Evolutionary conservation across 441 rosid species (phyloP), one percentile per base, ranked within the genome.

Genomic region (Brassica hybrid): DNA sequence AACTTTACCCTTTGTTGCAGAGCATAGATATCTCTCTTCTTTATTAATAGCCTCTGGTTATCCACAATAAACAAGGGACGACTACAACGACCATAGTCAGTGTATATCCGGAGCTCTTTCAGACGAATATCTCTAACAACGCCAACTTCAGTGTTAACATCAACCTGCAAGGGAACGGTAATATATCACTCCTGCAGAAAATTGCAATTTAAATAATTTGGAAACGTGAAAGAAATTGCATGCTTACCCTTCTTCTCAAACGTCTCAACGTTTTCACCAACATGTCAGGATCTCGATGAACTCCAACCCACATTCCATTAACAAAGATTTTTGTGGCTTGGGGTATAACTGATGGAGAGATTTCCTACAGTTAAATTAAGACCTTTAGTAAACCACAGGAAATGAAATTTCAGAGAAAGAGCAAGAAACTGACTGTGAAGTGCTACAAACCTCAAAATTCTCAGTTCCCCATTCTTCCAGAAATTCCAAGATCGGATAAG

Each of bases 31-130:
- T 96, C 91, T 81, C 82, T 82, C 87, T 96, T 96, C 86, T 84
- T 91, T 80, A 96, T 96, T 30, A 93, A 90, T 71, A 96, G 96
- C 84, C 89, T 89, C 81, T 96, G 98, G 56, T 92, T 96, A 82
- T 96, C 98, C 41, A 93, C 99, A 66, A 96, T 96, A 75, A 96
- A 96, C 50, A 96, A 76, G 10, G 99, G 98, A 57, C 98, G 97
- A 83, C 99, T 96, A 83, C 98, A 96, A 52, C 99, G 98, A 14
- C 99, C 99, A 80, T 96, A 96, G 73, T 96, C 99, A n/a, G 99
- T 96, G 77, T 96, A 93, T 59, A 96, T 96, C 19, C 95, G 84
- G 63, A 96, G 84, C 84, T 96, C 99, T 81, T 89, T 91, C 78
- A 93, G 85, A 69, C 91, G 90, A 48, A 91, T 89, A 80, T 96